phyloP scores from a whole-genome alignment of 768 basidiomycete genomes.

The Dioszegia aurantiaca region DNA sequence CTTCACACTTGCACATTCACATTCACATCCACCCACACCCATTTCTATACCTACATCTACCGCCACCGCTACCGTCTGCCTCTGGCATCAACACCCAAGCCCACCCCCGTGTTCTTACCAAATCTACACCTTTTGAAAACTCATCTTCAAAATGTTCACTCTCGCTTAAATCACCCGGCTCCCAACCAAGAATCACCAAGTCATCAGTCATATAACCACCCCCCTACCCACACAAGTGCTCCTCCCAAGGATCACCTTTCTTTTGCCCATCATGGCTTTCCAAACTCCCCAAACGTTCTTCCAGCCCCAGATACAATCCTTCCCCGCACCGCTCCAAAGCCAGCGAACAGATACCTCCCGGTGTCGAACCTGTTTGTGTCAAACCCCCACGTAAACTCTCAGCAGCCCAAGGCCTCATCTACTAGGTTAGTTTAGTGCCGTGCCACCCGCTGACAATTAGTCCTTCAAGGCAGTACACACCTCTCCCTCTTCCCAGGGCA shows the following conservation, averaged over 20 bases:
- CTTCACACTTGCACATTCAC: slow-evolving; percentile 4
- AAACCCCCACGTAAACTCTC: slow-evolving; percentile 24
- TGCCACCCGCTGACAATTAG: not conserved
- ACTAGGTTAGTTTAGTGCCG: slow-evolving; percentile 17
- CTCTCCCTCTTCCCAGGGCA: slow-evolving; percentile 7
- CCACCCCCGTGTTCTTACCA: slow-evolving; percentile 11
- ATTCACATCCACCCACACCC: not conserved
- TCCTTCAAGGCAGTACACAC: not conserved
- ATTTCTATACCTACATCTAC: not conserved
- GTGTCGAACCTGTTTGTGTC: slow-evolving; percentile 29
- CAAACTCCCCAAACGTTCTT: slow-evolving; percentile 8
- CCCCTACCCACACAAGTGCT: slow-evolving; percentile 15
- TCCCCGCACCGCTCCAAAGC: slow-evolving; percentile 11
- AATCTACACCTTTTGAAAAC: slow-evolving; percentile 2
- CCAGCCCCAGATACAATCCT: slow-evolving; percentile 10
- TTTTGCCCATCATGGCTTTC: slow-evolving; percentile 36
- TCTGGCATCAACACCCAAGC: slow-evolving; percentile 10
- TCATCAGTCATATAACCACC: slow-evolving; percentile 16
- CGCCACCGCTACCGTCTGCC: slow-evolving; percentile 1
- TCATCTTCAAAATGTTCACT: slow-evolving; percentile 17
- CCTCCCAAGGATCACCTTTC: slow-evolving; percentile 19
- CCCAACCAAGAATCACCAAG: slow-evolving; percentile 10
- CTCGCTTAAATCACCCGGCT: slow-evolving; percentile 14
- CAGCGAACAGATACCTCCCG: slow-evolving; percentile 24
- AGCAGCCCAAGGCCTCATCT: slow-evolving; percentile 25